These are phyloP conservation scores for Colletotrichum caudatum DNA, from an alignment of 2,329 filamentous ascomycete genomes.

Conservation along the genomic window DNA sequence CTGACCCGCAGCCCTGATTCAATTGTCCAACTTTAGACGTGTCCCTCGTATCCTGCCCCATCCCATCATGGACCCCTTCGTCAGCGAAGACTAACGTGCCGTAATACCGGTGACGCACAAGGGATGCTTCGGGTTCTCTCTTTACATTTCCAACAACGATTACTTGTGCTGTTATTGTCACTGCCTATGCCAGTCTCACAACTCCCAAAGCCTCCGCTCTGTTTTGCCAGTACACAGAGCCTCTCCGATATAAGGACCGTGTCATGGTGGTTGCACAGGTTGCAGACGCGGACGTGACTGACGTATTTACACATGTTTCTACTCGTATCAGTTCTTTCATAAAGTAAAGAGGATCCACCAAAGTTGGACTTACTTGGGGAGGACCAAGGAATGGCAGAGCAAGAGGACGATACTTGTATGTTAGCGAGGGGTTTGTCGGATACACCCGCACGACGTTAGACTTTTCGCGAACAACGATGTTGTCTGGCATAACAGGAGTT, in stretches of 20 bases:
- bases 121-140: slow-evolving; percentile 44
- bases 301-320: slow-evolving; percentile 52
- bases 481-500: background rate
- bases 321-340: background rate
- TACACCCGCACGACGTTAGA: background rate
- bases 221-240: slow-evolving; percentile 48
- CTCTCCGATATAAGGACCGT: slow-evolving; percentile 55
- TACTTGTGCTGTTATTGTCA: slow-evolving; percentile 47
- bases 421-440: background rate
- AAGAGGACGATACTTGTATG: background rate
- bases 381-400: background rate
- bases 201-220: slow-evolving; percentile 51
- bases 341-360: too few relatives aligned
- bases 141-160: slow-evolving; percentile 54
- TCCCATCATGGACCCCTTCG: background rate
- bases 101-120: slow-evolving; percentile 20
- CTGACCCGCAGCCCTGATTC: background rate
- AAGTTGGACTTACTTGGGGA: background rate
- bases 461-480: slow-evolving; percentile 2
- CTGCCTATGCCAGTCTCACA: slow-evolving; percentile 51
- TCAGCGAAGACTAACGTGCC: slow-evolving; percentile 21
- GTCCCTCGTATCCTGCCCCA: background rate
- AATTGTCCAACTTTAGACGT: background rate
- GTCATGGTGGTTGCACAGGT: slow-evolving; percentile 50
- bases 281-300: slow-evolving; percentile 52